Conservation (phyloP, 2,329 filamentous ascomycete genomes). For the Pseudogymnoascus sp. region DNA sequence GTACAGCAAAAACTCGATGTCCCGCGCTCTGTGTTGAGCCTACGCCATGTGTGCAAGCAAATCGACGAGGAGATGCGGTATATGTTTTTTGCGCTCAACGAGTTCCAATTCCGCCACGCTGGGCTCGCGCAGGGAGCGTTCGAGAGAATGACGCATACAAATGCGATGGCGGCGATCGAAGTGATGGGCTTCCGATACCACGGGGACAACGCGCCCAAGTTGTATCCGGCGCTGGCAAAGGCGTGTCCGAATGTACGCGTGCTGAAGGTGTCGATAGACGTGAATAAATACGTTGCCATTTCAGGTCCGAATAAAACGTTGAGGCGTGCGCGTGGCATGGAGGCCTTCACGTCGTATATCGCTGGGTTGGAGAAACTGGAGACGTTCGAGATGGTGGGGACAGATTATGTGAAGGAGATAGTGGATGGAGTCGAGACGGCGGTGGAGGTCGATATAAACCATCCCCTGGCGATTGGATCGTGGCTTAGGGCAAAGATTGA, state of each 20-base stretch:
- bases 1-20: neutral
- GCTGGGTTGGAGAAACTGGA: neutral
- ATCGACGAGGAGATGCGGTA: neutral
- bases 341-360: neutral
- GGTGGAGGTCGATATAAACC: neutral
- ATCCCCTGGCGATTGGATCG: neutral
- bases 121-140: neutral
- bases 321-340: neutral
- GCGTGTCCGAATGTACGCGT: neutral
- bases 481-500: neutral
- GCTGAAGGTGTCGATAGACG: neutral
- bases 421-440: neutral
- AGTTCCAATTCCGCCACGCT: neutral
- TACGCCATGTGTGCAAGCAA: neutral
- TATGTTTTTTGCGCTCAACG: neutral
- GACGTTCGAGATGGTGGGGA: neutral
- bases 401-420: neutral
- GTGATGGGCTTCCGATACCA: neutral
- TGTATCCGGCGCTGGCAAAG: neutral
- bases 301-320: neutral
- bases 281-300: neutral
- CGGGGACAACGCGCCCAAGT: neutral
- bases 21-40: neutral
- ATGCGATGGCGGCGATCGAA: neutral
- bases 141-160: neutral